Percentiles rank a stretch among this genome's conserved stretches.
Evolutionary conservation across 768 basidiomycete species (phyloP).

Genomic region (Suillus occidentalis): DNA sequence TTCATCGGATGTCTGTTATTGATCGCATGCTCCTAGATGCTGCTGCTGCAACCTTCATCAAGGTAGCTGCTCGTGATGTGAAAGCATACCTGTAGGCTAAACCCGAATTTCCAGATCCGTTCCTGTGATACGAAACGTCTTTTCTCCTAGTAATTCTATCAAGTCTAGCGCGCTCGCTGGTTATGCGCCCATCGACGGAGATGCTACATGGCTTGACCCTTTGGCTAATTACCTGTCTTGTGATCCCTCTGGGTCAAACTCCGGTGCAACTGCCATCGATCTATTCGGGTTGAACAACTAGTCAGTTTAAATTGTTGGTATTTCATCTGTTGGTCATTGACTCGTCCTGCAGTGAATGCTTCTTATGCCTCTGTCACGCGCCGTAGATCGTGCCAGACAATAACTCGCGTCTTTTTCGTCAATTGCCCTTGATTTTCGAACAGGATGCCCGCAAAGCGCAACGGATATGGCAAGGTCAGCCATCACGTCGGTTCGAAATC

Average conservation of each 20-base stretch:
- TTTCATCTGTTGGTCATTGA: conserved; percentile 10
- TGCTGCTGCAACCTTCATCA: conserved; percentile 73
- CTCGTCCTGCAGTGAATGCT: conserved; percentile 56
- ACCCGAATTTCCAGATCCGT: background rate
- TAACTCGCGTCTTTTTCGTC: conserved; percentile 92
- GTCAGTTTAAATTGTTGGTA: conserved; percentile 41
- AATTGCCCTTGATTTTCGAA: conserved; percentile 79
- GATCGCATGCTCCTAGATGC: conserved; percentile 48
- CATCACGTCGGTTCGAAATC: conserved; percentile 1
- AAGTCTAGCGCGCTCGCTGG: conserved; percentile 69
- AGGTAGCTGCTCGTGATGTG: conserved; percentile 87
- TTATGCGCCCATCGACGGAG: conserved; percentile 84
- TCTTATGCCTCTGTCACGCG: background rate
- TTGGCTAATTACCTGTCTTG: conserved; percentile 83
- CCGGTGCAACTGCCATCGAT: conserved; percentile 69
- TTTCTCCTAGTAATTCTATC: conserved; percentile 53
- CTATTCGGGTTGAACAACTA: conserved; percentile 87
- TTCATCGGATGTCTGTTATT: background rate
- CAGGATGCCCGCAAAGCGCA: conserved; percentile 74
- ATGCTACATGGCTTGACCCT: conserved; percentile 56
- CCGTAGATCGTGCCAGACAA: conserved; percentile 89
- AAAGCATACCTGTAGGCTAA: conserved; percentile 78
- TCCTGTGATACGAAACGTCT: background rate
- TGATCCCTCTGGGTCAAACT: conserved; percentile 53
- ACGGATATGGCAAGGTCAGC: conserved; percentile 71